phyloP scores from a whole-genome alignment of 768 basidiomycete genomes.

The Cystobasidiopsis lactophilus region DNA sequence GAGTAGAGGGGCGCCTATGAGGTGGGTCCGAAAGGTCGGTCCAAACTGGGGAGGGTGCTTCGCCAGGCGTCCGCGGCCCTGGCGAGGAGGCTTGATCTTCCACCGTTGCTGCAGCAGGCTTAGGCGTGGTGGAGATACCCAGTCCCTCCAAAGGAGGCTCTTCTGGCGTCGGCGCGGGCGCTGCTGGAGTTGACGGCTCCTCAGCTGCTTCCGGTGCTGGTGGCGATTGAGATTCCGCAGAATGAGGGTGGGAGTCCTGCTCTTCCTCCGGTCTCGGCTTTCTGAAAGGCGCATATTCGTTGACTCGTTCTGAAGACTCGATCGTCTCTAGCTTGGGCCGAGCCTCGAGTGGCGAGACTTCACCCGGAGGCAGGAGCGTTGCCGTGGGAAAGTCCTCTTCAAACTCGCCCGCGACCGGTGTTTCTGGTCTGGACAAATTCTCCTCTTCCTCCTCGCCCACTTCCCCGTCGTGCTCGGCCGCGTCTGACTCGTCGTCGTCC shows the following conservation, averaged over 20 bases:
- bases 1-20: not conserved
- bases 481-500: not conserved
- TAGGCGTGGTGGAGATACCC: not conserved
- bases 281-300: not conserved
- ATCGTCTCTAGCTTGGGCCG: not conserved
- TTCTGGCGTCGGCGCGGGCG: no score
- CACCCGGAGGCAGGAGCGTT: not conserved
- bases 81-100: no score
- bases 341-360: not conserved
- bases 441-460: no score
- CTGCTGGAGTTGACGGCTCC: not conserved
- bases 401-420: slow-evolving; percentile 2
- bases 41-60: no score
- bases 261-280: not conserved
- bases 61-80: no score
- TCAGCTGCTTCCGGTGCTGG: not conserved
- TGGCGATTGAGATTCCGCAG: not conserved
- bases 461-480: no score
- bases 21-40: no score
- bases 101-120: not conserved
- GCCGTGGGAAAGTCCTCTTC: slow-evolving; percentile 3
- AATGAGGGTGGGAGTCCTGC: not conserved
- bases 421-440: slow-evolving; percentile 6
- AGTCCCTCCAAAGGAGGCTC: not conserved
- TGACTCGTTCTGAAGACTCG: no score